Conservation (phyloP, 2,329 filamentous ascomycete species). For the Knoxdaviesia capensis region DNA sequence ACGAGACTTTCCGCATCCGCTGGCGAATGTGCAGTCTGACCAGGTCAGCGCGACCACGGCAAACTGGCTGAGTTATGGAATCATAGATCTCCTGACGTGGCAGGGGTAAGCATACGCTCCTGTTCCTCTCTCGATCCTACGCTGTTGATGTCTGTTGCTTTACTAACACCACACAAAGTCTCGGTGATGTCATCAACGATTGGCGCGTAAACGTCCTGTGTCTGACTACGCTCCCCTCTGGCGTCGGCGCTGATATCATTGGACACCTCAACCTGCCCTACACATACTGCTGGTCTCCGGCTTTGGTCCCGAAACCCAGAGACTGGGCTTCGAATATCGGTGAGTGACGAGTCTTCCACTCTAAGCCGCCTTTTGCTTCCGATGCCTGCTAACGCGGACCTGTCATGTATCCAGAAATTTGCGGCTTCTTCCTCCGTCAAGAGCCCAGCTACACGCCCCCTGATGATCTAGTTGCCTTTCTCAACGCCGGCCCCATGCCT, state of each 20-base stretch:
- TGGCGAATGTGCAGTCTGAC: conserved; percentile 46
- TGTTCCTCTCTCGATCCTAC: neutral
- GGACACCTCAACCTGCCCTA: conserved; percentile 56
- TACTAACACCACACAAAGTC: conserved; percentile 4
- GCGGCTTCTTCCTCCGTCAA: conserved; percentile 47
- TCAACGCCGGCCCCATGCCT: conserved; percentile 34
- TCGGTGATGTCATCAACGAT: conserved; percentile 58
- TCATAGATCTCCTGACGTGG: conserved; percentile 80
- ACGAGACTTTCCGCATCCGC: conserved; percentile 52
- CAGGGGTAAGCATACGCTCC: conserved; percentile 33
- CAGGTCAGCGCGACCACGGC: conserved; percentile 49
- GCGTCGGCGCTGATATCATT: conserved; percentile 56
- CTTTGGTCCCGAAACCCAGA: conserved; percentile 41
- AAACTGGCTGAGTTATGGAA: conserved; percentile 65
- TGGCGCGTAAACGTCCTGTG: conserved; percentile 46
- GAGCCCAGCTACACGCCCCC: conserved; percentile 32
- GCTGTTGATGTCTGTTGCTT: neutral
- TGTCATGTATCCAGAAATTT: conserved; percentile 16
- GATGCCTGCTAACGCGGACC: neutral
- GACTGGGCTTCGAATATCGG: conserved; percentile 53
- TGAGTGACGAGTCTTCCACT: neutral
- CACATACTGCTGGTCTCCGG: conserved; percentile 52
- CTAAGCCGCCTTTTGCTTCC: too few relatives aligned
- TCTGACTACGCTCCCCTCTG: conserved; percentile 51
- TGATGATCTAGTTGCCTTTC: conserved; percentile 30